phyloP scores from a whole-genome alignment of 2,329 filamentous ascomycete genomes.

The Apiospora saccharicola region DNA sequence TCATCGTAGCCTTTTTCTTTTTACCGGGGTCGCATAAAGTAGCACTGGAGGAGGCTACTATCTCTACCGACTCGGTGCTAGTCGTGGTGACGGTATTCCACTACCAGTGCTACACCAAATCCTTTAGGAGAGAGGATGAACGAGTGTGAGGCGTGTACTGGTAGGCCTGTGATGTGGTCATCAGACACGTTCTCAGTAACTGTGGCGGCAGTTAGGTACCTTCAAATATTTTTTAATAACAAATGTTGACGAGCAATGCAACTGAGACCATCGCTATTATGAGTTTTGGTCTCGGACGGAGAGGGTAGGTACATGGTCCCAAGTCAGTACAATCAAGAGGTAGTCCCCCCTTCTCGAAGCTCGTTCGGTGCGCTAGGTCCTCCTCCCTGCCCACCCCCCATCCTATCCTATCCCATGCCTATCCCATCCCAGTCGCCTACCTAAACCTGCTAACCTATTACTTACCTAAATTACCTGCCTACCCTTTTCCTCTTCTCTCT shows the following conservation, averaged over 20 bases:
- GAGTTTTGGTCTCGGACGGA: conserved; percentile 18
- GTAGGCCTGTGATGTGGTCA: neutral
- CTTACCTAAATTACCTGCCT: conserved; percentile 9
- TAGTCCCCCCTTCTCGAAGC: neutral
- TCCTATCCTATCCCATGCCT: neutral
- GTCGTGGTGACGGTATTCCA: conserved; percentile 10
- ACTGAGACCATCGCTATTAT: conserved; percentile 7
- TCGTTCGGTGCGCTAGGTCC: conserved; percentile 18
- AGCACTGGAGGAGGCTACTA: conserved; percentile 1
- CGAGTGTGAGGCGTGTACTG: neutral
- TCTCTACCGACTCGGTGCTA: neutral
- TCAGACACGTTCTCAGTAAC: neutral
- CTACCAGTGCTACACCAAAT: conserved; percentile 1
- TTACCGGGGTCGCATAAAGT: conserved; percentile 14
- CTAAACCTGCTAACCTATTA: conserved; percentile 22
- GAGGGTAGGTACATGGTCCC: neutral
- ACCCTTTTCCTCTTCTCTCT: conserved; percentile 10
- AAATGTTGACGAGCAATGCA: conserved; percentile 19
- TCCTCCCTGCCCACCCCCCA: conserved; percentile 13
- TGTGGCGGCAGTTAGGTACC: neutral
- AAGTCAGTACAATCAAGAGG: neutral
- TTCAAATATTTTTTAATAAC: neutral
- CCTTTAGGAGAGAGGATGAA: neutral
- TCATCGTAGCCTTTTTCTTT: neutral
- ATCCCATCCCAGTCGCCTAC: conserved; percentile 1